Base-by-base conservation (phyloP, 768 basidiomycete species). In the Crepidotus variabilis region DNA sequence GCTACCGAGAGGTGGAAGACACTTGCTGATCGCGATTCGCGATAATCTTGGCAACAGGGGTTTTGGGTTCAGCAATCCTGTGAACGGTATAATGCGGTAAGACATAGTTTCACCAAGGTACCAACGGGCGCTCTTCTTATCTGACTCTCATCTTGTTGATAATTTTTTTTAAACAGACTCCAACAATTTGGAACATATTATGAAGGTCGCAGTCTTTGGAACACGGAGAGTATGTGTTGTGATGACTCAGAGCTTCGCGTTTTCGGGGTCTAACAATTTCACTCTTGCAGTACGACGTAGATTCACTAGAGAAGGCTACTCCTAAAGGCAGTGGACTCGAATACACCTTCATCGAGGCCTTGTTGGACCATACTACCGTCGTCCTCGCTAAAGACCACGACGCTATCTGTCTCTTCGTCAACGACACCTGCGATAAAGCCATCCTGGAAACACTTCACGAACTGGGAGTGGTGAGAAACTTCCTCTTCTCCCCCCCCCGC, bases 201-300 rank as follows among this genome's bases (percentile, higher is more conserved):
- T 77, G 75, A 77, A 75, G 63, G 67, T 75, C 43, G 74, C 74
- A 51, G 73, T 77, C 24, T 77, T 77, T 63, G 74, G 74, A 52
- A 69, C 73, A 6, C 65, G 70, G 39, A 72, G 70, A 61, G 75
- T 73, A 53, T 3, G 65, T 60, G 16, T 34, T 18, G 14, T 46
- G 14, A 32, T 1, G 13, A 3, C 23, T 46, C 28, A 24, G 36
- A 50, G 16, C 7, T 20, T 18, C 32, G 33, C 43, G 11, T 16
- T 36, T 34, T 35, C 20, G 35, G 20, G 5, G 22, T 16, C 46
- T 57, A 47, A 39, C 36, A 7, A 39, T 50, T 36, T 52, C 45
- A 49, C 7, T 54, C 10, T 35, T 52, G 6, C 54, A 75, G 75
- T 76, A 76, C 54, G 75, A 76, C 63, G 53, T 67, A 46, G 66